Evolutionary conservation across 306 rosid species (phyloP), one percentile per base, ranked within the genome.

Genomic region (Citrullus amarus): DNA sequence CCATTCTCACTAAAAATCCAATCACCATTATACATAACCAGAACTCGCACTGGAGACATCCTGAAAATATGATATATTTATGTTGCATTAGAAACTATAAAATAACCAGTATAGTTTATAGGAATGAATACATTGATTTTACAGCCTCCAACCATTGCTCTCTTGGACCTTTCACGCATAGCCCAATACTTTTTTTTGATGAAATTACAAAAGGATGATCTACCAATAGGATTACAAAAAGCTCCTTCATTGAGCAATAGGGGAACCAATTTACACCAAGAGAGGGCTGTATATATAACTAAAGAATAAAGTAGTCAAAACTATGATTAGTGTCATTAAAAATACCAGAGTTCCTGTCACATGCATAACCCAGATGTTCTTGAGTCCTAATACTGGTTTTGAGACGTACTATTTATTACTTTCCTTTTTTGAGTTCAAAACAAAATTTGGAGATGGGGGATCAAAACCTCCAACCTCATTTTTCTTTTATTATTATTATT

Each of bases 1-100:
- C 78, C 78, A 54, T 74, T 74, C 63, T 74, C 78, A 74, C 43
- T 74, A 74, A 74, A 74, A 32, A 74, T 53, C 63, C 78, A 74
- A 55, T 74, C 50, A 1, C 78, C 78, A 74, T 74, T 74, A 39
- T 74, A 54, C 78, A 74, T 74, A 54, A 74, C 78, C 48, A 74
- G 63, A 74, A 74, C 36, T 10, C 78, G 78, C 16, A 74, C 78
- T 0, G 50, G 50, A 74, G 78, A 51, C 78, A 74, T 74, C 78
- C 78, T 74, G 78, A 53, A 51, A 74, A 34, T 18, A 51, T 54
- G 59, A 53, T 11, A 16, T 32, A 3, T 32, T 32, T 25, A 32
- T 28, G n/a, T 16, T 34, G 32, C 28, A 32, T 74, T 9, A 74
- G 58, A 74, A 43, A 73, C 30, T 48, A 25, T 11, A 18, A 68